These are phyloP conservation scores for Epichloe gansuensis DNA, from an alignment of 2,329 filamentous ascomycete genomes.

Conservation along the genomic window DNA sequence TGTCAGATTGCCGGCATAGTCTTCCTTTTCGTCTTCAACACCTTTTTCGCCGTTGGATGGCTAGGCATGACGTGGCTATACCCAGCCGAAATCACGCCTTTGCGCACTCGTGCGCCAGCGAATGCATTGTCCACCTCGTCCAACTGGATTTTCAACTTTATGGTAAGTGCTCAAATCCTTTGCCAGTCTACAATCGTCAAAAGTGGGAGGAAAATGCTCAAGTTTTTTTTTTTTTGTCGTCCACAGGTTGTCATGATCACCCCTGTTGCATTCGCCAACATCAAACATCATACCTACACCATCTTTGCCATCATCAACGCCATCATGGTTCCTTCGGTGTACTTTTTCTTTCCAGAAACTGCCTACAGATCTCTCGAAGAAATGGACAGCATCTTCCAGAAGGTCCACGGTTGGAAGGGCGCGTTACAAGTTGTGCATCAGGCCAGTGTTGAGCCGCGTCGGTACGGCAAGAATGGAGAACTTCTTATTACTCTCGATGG, in stretches of 20 bases:
- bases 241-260: slow-evolving; percentile 47
- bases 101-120: slow-evolving; percentile 52
- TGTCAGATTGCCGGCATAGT: slow-evolving; percentile 50
- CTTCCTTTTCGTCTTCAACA: slow-evolving; percentile 52
- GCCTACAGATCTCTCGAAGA: slow-evolving; percentile 52
- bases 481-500: slow-evolving; percentile 36
- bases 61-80: slow-evolving; percentile 52
- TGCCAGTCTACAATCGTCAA: not conserved
- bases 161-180: slow-evolving; percentile 20
- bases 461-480: slow-evolving; percentile 49
- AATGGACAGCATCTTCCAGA: slow-evolving; percentile 53
- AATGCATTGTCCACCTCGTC: slow-evolving; percentile 42
- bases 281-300: slow-evolving; percentile 49
- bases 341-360: slow-evolving; percentile 55
- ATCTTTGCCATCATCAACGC: slow-evolving; percentile 56
- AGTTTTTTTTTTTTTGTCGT: not conserved
- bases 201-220: not conserved
- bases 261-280: slow-evolving; percentile 44
- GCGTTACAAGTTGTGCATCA: slow-evolving; percentile 25
- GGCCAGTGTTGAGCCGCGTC: slow-evolving; percentile 35
- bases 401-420: slow-evolving; percentile 32
- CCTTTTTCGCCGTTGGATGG: slow-evolving; percentile 48
- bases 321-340: slow-evolving; percentile 43
- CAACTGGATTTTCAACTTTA: slow-evolving; percentile 53
- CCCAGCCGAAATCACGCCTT: slow-evolving; percentile 53